Evolutionary conservation across 139 green algal genomes (phyloP), one percentile per base, ranked within the genome.

Genomic region (Astrephomene gubernaculifera): DNA sequence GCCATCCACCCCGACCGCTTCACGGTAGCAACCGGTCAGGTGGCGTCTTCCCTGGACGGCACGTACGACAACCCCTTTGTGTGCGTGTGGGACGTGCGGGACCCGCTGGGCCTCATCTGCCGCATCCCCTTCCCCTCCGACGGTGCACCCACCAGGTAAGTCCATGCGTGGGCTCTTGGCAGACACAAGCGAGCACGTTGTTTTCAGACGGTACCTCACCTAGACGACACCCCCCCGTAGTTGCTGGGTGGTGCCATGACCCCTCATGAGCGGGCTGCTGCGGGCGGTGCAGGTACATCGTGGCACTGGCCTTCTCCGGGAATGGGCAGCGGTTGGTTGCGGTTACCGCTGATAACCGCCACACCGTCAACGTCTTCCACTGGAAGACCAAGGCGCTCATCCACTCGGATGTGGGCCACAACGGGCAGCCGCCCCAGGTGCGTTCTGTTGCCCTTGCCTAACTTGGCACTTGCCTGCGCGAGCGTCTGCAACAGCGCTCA

Each of bases 331-430:
- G 86, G 21, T 86, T 97, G 64, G 90, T 94, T 45, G 86, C 86
- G 24, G 93, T 97, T 22, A 91, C 87, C 5, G 91, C 87, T 21
- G 94, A 97, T 84, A 95, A 96, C 87, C 64, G 79, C 29, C 94
- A 97, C 92, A 95, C 89, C 10, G 86, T 94, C 27, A 79, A 81
- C 54, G 61, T 97, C 5, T 94, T 90, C 65, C 81, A 94, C 84
- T 95, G 92, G 93, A 71, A 82, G 35, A 82, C 35, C 54, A 93
- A 88, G 75, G 82, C 83, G 33, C 65, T 91, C 60, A 70, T 95
- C 17, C 78, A 82, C n/a, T 36, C 87, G 31, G 83, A 86, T 31
- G 84, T 89, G 14, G 92, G 92, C 35, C 87, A 92, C 87, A 93
- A 90, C 65, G 90, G 92, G 38, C 81, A 90, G 64, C 92, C 92